phyloP scores from a whole-genome alignment of 164 flowering plant genomes.

The Chloranthus sessilifolius region DNA sequence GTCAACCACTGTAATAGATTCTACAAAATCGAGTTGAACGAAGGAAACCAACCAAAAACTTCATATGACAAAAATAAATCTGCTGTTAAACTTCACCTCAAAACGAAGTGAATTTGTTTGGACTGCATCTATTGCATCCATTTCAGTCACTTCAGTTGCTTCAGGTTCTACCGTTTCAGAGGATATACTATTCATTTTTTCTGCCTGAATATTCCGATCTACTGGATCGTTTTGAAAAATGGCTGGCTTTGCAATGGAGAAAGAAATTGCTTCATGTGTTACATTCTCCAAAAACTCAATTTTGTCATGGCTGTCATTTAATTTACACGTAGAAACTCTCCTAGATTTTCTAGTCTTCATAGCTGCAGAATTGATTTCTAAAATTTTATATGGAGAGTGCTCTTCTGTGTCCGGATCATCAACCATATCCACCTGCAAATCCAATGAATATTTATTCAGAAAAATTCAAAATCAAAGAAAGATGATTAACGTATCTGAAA shows the following conservation, averaged over 20 bases:
- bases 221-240: background rate
- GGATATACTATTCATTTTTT: conserved; percentile 10
- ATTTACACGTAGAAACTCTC: conserved; percentile 9
- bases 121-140: conserved; percentile 5
- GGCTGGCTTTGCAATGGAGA: conserved; percentile 3
- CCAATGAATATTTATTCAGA: too few species aligned
- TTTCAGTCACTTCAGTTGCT: conserved; percentile 5
- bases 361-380: background rate
- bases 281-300: too few species aligned
- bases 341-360: too few species aligned
- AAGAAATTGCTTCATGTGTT: too few species aligned
- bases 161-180: background rate
- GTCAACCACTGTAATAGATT: too few species aligned
- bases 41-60: too few species aligned
- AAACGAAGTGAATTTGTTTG: conserved; percentile 6
- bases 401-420: too few species aligned
- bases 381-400: background rate
- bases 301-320: conserved; percentile 16
- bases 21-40: too few species aligned
- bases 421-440: too few species aligned
- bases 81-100: conserved; percentile 13
- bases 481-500: too few species aligned
- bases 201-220: conserved; percentile 10
- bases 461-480: too few species aligned
- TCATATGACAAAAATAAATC: too few species aligned